phyloP scores from a whole-genome alignment of 306 rosid genomes.

The Hippophae rhamnoides region DNA sequence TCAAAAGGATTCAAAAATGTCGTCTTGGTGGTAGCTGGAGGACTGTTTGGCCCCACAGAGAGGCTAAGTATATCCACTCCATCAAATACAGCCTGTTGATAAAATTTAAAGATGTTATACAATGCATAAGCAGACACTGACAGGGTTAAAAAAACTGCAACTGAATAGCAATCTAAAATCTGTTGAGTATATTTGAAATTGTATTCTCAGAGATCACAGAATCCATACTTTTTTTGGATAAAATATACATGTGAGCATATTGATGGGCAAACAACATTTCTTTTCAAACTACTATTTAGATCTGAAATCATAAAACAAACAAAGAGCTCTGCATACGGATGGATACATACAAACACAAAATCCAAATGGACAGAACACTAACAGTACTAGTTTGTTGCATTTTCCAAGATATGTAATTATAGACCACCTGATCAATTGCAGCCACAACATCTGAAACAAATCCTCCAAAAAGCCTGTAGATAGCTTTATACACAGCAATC shows the following conservation, averaged over 20 bases:
- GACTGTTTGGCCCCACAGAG: slow-evolving; percentile 95
- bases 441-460: slow-evolving; percentile 97
- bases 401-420: slow-evolving; percentile 12
- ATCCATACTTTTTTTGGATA: too few relatives aligned
- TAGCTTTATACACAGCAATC: slow-evolving; percentile 98
- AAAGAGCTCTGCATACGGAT: neutral
- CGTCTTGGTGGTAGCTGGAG: slow-evolving; percentile 80
- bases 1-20: slow-evolving; percentile 92
- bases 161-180: neutral
- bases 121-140: neutral
- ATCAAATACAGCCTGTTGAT: slow-evolving; percentile 86
- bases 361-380: neutral
- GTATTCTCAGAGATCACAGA: too few relatives aligned
- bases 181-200: neutral
- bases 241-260: too few relatives aligned
- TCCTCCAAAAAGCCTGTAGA: slow-evolving; percentile 94
- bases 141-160: neutral
- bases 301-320: neutral
- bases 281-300: neutral
- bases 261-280: neutral
- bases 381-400: slow-evolving; percentile 4
- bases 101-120: slow-evolving; percentile 7
- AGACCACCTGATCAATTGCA: slow-evolving; percentile 88
- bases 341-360: neutral
- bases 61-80: slow-evolving; percentile 99